Conservation (phyloP, 345 rosid species). For the Moringa oleifera region DNA sequence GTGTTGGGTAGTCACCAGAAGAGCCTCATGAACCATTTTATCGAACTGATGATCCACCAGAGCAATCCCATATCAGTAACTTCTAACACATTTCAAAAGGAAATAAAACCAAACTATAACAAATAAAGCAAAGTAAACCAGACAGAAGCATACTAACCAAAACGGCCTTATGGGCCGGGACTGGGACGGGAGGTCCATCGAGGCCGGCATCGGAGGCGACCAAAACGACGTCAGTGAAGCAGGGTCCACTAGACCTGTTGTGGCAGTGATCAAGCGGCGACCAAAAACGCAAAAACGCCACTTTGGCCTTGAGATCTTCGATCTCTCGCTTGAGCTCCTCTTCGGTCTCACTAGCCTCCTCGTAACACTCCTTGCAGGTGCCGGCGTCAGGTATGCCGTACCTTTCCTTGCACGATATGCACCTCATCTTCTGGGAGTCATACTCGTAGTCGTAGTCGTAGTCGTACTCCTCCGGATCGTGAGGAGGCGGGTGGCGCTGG, state of each 20-base stretch:
- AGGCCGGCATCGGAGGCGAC: slow-evolving; percentile 46
- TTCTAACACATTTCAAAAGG: no score
- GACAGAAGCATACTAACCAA: slow-evolving; percentile 35
- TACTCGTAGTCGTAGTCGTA: slow-evolving; percentile 25
- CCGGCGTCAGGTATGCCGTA: slow-evolving; percentile 48
- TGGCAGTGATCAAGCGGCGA: slow-evolving; percentile 38
- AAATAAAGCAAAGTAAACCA: slow-evolving; percentile 1
- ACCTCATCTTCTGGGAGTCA: slow-evolving; percentile 35
- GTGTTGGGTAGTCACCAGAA: no score
- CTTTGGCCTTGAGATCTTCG: slow-evolving; percentile 68
- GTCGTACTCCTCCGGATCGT: slow-evolving; percentile 14
- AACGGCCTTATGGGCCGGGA: slow-evolving; percentile 63
- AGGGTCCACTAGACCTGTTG: slow-evolving; percentile 16
- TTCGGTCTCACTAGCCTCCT: slow-evolving; percentile 52
- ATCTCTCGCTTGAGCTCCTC: slow-evolving; percentile 75
- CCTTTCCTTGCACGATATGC: slow-evolving; percentile 63
- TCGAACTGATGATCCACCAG: no score
- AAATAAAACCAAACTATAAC: no score
- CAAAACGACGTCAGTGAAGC: slow-evolving; percentile 58
- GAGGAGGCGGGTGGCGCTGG: slow-evolving; percentile 8
- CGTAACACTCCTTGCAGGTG: slow-evolving; percentile 63
- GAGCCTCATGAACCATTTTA: no score
- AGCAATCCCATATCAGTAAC: no score
- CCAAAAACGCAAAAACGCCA: slow-evolving; percentile 52
- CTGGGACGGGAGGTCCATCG: slow-evolving; percentile 36